These are phyloP conservation scores for Fusarium oligoseptatum DNA, from an alignment of 2,329 filamentous ascomycete genomes.

Conservation along the genomic window DNA sequence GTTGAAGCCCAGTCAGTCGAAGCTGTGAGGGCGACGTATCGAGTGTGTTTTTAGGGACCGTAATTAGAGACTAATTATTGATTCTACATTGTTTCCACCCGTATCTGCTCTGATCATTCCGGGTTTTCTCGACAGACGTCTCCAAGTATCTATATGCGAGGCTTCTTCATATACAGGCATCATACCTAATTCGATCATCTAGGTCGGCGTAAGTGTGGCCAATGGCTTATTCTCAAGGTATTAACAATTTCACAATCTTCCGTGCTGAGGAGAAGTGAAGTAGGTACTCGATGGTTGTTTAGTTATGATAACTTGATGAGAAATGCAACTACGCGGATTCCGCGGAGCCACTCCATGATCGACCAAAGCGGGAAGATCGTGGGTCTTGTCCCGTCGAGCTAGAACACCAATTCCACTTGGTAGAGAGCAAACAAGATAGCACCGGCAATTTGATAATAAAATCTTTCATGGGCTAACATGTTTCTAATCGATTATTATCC, in stretches of 20 bases:
- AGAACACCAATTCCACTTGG: not conserved
- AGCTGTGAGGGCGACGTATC: conserved; percentile 13
- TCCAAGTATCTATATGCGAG: too few species aligned
- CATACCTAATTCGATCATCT: too few species aligned
- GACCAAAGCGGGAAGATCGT: not conserved
- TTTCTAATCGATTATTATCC: not conserved
- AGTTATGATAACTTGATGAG: too few species aligned
- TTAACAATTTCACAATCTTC: too few species aligned
- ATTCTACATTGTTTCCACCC: not conserved
- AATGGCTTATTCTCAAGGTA: too few species aligned
- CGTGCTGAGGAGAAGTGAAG: too few species aligned
- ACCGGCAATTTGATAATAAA: not conserved
- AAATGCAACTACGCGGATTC: too few species aligned
- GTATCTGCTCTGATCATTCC: not conserved
- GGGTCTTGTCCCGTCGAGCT: not conserved
- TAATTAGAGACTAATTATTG: not conserved
- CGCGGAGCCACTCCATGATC: too few species aligned
- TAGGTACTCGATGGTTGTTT: too few species aligned
- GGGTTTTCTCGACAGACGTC: not conserved
- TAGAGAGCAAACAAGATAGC: not conserved
- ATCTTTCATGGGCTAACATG: not conserved
- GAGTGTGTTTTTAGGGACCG: not conserved
- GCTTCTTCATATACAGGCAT: too few species aligned
- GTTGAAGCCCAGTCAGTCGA: conserved; percentile 17
- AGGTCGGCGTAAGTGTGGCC: too few species aligned